These are phyloP conservation scores for Discostella pseudostelligera DNA, from an alignment of 108 stramenopile species.

Conservation along the genomic window DNA sequence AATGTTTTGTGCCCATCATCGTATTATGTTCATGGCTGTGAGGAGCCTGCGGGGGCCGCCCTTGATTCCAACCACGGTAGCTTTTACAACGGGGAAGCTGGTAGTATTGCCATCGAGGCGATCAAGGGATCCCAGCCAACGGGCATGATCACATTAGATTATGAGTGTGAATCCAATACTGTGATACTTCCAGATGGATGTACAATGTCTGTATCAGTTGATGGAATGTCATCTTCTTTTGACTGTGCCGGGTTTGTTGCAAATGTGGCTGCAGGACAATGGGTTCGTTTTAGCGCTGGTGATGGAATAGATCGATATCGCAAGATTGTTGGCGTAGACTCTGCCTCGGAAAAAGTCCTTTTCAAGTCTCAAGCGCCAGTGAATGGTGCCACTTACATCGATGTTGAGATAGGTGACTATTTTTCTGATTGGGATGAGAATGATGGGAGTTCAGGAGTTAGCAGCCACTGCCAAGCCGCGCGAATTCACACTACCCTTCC, in stretches of 20 bases:
- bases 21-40: conserved; percentile 36
- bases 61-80: conserved; percentile 41
- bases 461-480: conserved; percentile 45
- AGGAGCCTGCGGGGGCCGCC: conserved; percentile 35
- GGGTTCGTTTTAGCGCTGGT: conserved; percentile 46
- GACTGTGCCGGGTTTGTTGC: conserved; percentile 25
- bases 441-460: conserved; percentile 54
- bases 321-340: conserved; percentile 38
- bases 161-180: conserved; percentile 66
- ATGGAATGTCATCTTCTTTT: conserved; percentile 44
- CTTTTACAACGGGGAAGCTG: conserved; percentile 38
- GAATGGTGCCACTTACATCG: conserved; percentile 36
- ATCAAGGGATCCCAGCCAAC: conserved; percentile 68
- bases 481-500: conserved; percentile 45
- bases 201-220: conserved; percentile 35
- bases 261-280: conserved; percentile 25
- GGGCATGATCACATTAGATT: conserved; percentile 63
- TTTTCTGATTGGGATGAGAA: conserved; percentile 63
- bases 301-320: conserved; percentile 46
- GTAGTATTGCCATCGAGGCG: conserved; percentile 33
- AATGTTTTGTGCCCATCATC: conserved; percentile 29
- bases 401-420: conserved; percentile 72
- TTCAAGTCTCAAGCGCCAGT: conserved; percentile 32
- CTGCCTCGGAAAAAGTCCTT: conserved; percentile 9
- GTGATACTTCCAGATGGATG: conserved; percentile 11